Conservation (phyloP, 202 grass and related monocot species). For the Panicum hallii region DNA sequence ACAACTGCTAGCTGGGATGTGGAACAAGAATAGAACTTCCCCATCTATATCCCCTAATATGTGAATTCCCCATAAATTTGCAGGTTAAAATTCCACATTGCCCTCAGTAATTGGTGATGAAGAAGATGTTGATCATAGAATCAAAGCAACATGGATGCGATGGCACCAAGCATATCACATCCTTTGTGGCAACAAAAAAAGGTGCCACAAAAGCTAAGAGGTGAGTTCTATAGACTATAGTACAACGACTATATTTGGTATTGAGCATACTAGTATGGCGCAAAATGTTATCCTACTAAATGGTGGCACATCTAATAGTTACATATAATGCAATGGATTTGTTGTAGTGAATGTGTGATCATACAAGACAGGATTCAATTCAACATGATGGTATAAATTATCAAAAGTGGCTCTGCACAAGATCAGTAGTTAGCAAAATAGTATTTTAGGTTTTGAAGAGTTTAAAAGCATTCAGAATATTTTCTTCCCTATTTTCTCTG, state of each 20-base stretch:
- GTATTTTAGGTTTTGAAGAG: too few species aligned
- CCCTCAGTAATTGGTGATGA: background rate
- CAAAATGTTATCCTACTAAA: background rate
- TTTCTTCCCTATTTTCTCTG: too few species aligned
- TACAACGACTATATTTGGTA: background rate
- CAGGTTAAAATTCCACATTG: background rate
- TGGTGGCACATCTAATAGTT: background rate
- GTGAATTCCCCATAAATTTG: background rate
- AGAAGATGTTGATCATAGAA: background rate
- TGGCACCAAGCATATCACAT: background rate
- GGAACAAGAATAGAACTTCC: conserved; percentile 5
- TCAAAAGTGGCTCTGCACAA: background rate
- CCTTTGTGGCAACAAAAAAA: background rate
- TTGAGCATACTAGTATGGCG: background rate
- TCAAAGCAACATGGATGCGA: too few species aligned
- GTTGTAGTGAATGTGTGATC: background rate
- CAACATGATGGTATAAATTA: background rate
- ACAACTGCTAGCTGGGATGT: background rate
- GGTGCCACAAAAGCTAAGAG: background rate
- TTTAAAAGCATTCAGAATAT: too few species aligned
- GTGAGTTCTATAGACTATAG: background rate
- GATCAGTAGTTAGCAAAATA: background rate
- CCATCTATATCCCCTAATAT: background rate
- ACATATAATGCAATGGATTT: background rate
- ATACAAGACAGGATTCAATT: background rate